phyloP scores from a whole-genome alignment of 352 stramenopile species.

The Phytophthora citrophthora region DNA sequence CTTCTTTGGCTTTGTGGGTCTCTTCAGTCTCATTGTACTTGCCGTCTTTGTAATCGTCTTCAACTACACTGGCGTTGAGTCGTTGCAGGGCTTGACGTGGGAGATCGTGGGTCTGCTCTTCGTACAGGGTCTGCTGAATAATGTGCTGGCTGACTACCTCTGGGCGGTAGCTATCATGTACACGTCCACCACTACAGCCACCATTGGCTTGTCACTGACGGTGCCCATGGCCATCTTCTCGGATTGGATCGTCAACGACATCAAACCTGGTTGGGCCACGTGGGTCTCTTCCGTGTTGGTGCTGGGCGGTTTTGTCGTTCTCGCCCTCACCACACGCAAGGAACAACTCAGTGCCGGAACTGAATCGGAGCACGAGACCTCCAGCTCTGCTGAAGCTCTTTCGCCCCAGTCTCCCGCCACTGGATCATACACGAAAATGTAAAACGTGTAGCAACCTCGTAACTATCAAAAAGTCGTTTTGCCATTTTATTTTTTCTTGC shows the following conservation, averaged over 20 bases:
- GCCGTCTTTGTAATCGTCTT: conserved; percentile 86
- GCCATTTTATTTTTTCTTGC: no score
- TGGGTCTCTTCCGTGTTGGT: conserved; percentile 73
- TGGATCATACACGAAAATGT: conserved; percentile 42
- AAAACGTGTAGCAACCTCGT: conserved; percentile 4
- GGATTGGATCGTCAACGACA: conserved; percentile 81
- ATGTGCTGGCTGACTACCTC: conserved; percentile 96
- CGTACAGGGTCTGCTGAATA: conserved; percentile 94
- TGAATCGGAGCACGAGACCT: conserved; percentile 8
- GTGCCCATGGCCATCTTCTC: conserved; percentile 95
- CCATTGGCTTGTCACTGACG: conserved; percentile 96
- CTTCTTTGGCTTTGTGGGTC: conserved; percentile 96
- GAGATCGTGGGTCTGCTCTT: conserved; percentile 89
- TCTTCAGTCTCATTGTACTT: conserved; percentile 95
- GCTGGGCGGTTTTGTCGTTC: conserved; percentile 78
- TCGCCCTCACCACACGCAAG: conserved; percentile 44
- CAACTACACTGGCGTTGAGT: conserved; percentile 76
- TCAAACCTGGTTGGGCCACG: conserved; percentile 54
- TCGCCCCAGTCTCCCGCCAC: conserved; percentile 38
- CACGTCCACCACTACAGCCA: conserved; percentile 96
- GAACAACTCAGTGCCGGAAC: conserved; percentile 26
- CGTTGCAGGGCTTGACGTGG: conserved; percentile 61
- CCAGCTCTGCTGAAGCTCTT: conserved; percentile 2
- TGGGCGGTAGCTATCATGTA: conserved; percentile 95
- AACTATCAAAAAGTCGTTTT: neutral